phyloP scores from a whole-genome alignment of 129 eudicot species.

The Deinandra increscens region DNA sequence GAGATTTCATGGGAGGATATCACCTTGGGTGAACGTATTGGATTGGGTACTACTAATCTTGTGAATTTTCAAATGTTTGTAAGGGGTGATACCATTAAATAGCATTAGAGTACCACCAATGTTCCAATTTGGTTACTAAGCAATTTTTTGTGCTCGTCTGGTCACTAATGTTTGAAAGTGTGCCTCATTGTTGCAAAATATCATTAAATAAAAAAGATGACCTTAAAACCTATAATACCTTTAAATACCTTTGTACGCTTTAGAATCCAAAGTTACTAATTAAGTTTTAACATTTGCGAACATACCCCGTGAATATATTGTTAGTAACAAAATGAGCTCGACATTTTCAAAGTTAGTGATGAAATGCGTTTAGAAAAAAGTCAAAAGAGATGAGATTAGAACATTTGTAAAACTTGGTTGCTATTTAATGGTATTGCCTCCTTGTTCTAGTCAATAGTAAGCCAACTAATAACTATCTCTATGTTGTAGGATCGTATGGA shows the following conservation, averaged over 20 bases:
- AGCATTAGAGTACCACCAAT: not conserved
- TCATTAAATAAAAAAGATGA: not conserved
- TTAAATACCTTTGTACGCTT: not conserved
- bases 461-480: not conserved
- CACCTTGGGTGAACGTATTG: constrained; percentile 92
- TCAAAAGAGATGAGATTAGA: not conserved
- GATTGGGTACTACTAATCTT: constrained; percentile 59
- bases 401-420: not conserved
- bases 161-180: not conserved
- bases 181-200: not conserved
- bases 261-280: not conserved
- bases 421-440: not conserved
- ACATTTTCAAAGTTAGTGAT: not conserved
- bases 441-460: not conserved
- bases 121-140: not conserved
- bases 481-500: constrained; percentile 80
- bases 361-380: not conserved
- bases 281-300: not conserved
- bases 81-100: not conserved
- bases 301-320: not conserved
- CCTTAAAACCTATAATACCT: no score
- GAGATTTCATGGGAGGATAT: constrained; percentile 93
- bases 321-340: not conserved
- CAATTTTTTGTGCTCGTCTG: not conserved
- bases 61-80: not conserved